These are phyloP conservation scores for Flaveria bidentis DNA, from an alignment of 129 eudicot species.

Conservation along the genomic window DNA sequence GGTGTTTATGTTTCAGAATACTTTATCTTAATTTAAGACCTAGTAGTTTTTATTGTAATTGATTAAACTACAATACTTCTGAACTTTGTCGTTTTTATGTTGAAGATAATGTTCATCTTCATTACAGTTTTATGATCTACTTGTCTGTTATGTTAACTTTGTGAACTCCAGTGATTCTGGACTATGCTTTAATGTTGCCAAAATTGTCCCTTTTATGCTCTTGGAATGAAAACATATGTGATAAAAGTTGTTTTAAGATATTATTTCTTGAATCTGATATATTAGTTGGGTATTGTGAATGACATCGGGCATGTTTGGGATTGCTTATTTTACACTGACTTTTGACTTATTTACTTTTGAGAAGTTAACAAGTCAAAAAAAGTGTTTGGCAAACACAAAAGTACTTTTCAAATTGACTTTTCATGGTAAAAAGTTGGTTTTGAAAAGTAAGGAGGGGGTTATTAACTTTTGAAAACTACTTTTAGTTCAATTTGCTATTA, in stretches of 20 bases:
- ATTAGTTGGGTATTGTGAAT: neutral
- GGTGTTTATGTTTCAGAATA: slow-evolving; percentile 7
- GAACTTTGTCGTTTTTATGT: neutral
- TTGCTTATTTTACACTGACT: too few relatives aligned
- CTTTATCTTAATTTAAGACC: neutral
- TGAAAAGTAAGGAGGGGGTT: too few relatives aligned
- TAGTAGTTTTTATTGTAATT: neutral
- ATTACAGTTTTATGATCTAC: neutral
- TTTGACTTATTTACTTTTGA: too few relatives aligned
- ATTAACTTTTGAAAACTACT: too few relatives aligned
- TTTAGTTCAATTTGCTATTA: too few relatives aligned
- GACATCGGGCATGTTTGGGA: too few relatives aligned
- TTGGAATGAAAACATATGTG: neutral
- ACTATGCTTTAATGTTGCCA: neutral
- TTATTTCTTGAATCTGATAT: neutral
- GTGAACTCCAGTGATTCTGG: neutral
- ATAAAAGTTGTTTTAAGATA: neutral
- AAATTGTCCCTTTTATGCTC: neutral
- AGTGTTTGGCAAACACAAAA: too few relatives aligned
- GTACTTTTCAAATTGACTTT: too few relatives aligned
- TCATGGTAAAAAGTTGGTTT: too few relatives aligned
- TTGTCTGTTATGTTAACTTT: neutral
- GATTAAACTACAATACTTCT: slow-evolving; percentile 4
- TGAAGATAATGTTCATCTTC: neutral
- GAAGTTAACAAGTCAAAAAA: too few relatives aligned